A percentile compares a stretch with the other conserved stretches of the same genome.
phyloP scores from a whole-genome alignment of 352 stramenopile species.

The Thalassiosira mediterranea region DNA sequence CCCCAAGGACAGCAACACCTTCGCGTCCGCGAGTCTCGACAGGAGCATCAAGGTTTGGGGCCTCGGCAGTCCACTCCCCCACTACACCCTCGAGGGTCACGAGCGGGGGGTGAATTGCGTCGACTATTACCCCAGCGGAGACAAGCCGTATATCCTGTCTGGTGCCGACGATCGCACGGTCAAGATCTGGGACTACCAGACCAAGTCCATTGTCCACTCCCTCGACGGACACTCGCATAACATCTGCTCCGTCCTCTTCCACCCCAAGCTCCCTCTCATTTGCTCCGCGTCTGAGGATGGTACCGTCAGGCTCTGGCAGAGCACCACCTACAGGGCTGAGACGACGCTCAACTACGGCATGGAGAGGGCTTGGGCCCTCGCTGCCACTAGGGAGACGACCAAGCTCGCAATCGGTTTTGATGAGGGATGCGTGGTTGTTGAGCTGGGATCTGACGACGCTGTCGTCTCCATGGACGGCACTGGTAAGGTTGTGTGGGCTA shows the following conservation, averaged over 20 bases:
- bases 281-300: constrained; percentile 97
- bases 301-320: constrained; percentile 86
- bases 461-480: constrained; percentile 98
- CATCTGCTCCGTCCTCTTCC: constrained; percentile 96
- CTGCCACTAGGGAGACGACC: constrained; percentile 86
- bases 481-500: constrained; percentile 97
- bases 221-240: constrained; percentile 99
- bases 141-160: constrained; percentile 98
- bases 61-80: constrained; percentile 89
- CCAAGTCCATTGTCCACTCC: constrained; percentile 98
- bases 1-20: constrained; percentile 98
- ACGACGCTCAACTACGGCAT: constrained; percentile 99
- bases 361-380: constrained; percentile 96
- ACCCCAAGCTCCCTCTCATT: constrained; percentile 98
- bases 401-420: constrained; percentile 95
- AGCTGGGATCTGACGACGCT: constrained; percentile 96
- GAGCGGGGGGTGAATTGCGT: constrained; percentile 98
- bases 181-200: constrained; percentile 99
- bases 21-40: constrained; percentile 97
- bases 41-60: constrained; percentile 95
- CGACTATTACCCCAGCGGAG: constrained; percentile 97
- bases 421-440: constrained; percentile 95
- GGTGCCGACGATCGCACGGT: constrained; percentile 96
- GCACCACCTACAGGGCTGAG: constrained; percentile 94
- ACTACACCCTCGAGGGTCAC: constrained; percentile 95